A percentile compares a stretch with the other conserved stretches of the same genome.
These are phyloP conservation scores for Penicillium desertorum DNA, from an alignment of 495 filamentous ascomycete species.

Conservation along the genomic window DNA sequence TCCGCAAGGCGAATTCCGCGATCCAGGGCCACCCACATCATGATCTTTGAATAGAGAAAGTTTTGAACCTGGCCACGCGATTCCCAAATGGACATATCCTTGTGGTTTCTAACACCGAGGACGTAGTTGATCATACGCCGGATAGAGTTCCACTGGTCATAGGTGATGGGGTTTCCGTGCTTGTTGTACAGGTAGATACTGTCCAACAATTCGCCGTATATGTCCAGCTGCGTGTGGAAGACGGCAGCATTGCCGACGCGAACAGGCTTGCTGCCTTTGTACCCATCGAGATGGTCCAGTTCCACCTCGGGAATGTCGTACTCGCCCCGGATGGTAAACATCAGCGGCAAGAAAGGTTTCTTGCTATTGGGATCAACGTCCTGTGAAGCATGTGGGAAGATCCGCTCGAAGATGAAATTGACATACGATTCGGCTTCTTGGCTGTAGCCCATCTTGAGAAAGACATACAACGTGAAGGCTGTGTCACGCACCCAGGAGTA, in stretches of 20 bases:
- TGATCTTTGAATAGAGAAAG: slow-evolving; percentile 72
- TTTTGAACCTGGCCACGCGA: slow-evolving; percentile 69
- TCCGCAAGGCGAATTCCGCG: slow-evolving; percentile 68
- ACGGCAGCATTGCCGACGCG: slow-evolving; percentile 75
- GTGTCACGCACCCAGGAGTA: slow-evolving; percentile 75
- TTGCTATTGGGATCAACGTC: slow-evolving; percentile 41
- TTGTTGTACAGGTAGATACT: slow-evolving; percentile 76
- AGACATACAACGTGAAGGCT: slow-evolving; percentile 72
- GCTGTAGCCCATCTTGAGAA: slow-evolving; percentile 71
- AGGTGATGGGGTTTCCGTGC: slow-evolving; percentile 70
- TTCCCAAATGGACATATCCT: slow-evolving; percentile 80
- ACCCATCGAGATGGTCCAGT: slow-evolving; percentile 65
- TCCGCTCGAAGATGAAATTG: slow-evolving; percentile 67
- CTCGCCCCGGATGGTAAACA: slow-evolving; percentile 73
- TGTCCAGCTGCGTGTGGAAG: slow-evolving; percentile 72
- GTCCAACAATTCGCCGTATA: slow-evolving; percentile 75
- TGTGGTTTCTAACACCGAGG: slow-evolving; percentile 48
- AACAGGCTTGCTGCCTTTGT: slow-evolving; percentile 64
- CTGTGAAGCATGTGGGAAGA: slow-evolving; percentile 45
- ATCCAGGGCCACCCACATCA: slow-evolving; percentile 76
- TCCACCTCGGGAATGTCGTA: slow-evolving; percentile 69
- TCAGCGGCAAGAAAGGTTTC: slow-evolving; percentile 61
- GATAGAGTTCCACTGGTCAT: slow-evolving; percentile 66
- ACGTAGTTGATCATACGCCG: slow-evolving; percentile 58
- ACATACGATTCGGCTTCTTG: slow-evolving; percentile 73